Conservation (phyloP, 345 rosid genomes). For the Salix brachista region DNA sequence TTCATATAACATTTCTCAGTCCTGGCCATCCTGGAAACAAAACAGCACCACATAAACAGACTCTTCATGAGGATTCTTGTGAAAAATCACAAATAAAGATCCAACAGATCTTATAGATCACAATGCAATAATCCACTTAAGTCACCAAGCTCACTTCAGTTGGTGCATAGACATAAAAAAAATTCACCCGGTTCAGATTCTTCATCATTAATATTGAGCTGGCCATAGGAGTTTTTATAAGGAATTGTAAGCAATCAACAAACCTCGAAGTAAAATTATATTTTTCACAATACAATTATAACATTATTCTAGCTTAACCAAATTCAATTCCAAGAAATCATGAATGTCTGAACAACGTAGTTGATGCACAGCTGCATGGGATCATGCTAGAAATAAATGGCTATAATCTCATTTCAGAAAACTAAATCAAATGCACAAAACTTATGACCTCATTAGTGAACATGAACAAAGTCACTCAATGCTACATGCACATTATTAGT, state of each 20-base stretch:
- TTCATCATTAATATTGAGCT: neutral
- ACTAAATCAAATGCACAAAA: too few species aligned
- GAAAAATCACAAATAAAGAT: neutral
- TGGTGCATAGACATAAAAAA: neutral
- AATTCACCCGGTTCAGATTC: neutral
- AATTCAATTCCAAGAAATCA: neutral
- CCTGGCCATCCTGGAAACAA: conserved; percentile 31
- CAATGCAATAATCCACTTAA: neutral
- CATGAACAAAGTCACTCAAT: neutral
- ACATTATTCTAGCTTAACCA: neutral
- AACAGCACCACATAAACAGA: neutral
- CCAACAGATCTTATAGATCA: neutral
- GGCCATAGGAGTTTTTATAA: neutral
- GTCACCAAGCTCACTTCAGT: neutral
- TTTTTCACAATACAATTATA: neutral
- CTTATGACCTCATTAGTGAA: neutral
- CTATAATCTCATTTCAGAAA: too few species aligned
- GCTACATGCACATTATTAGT: neutral
- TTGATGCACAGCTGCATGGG: too few species aligned
- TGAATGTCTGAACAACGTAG: neutral
- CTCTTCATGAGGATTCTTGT: neutral
- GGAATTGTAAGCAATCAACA: neutral
- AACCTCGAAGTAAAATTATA: neutral
- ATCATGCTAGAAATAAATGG: too few species aligned
- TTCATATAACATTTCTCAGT: conserved; percentile 20